Evolutionary conservation across 495 filamentous ascomycete species (phyloP), one percentile per base, ranked within the genome.

Genomic region (Tuber calosporum): DNA sequence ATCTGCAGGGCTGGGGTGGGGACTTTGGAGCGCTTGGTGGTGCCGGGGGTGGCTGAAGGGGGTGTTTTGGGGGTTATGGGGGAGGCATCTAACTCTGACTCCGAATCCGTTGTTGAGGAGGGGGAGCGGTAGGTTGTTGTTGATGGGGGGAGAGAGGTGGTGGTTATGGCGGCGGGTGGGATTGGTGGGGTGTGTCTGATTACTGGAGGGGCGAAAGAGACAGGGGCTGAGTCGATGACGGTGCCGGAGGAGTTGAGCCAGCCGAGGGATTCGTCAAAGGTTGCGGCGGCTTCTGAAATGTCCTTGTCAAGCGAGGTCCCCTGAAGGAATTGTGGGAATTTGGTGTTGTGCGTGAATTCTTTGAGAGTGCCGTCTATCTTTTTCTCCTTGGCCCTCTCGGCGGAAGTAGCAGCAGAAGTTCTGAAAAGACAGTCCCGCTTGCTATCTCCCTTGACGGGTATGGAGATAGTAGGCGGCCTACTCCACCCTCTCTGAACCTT

Each of bases 401-500:
- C 75, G 1, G 68, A 37, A 4, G 39, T 38, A 20, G 19, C 30
- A 13, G 69, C 79, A 5, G 74, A 77, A 13, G 75, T 72, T 39
- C 77, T 79, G 45, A 79, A 79, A 41, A 79, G 66, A 48, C 77
- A 79, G 39, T 79, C 77, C n/a, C 75, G 71, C 68, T 72, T 79
- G 3, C 67, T n/a, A 13, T 78, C 76, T 4, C 76, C 71, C 74
- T 86, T 86, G 77, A 87, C 86, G 43, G 85, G 82, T 40, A 80
- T 82, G 53, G 77, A 70, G 11, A 62, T 30, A n/a, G 30, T 69
- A 9, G 74, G 78, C 6, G 90, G 85, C 53, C 90, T 90, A 13
- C 91, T 94, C 95, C 95, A 98, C 20, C 94, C 95, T 73, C 95
- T 85, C 84, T 94, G 96, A 66, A 99, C 89, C 78, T 90, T 89